A percentile compares a stretch with the other conserved stretches of the same genome.
Evolutionary conservation across 805 yeast species (phyloP).

Genomic region (Saccharomyces kudriavzevii): DNA sequence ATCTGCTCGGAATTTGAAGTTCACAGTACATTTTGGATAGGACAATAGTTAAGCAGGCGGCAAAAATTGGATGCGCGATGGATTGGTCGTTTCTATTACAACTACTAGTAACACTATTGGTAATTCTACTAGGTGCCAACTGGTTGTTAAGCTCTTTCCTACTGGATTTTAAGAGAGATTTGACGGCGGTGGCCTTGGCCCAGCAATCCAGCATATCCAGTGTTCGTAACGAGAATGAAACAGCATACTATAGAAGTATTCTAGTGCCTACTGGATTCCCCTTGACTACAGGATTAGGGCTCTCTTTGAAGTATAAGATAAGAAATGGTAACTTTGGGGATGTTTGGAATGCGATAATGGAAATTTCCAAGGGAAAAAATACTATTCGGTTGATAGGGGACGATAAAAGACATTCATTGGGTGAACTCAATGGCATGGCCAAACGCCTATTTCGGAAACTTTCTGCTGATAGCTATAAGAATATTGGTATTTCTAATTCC

Average conservation of each 20-base stretch:
- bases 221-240: conserved; percentile 58
- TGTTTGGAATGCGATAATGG: conserved; percentile 52
- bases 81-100: conserved; percentile 9
- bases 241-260: conserved; percentile 69
- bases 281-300: conserved; percentile 58
- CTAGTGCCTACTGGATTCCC: conserved; percentile 67
- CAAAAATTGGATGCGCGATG: conserved; percentile 1
- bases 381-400: conserved; percentile 22
- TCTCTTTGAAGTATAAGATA: conserved; percentile 54
- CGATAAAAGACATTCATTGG: conserved; percentile 9
- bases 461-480: conserved; percentile 7
- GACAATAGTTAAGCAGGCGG: background rate
- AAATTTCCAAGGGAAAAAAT: conserved; percentile 13
- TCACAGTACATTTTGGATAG: background rate
- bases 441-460: conserved; percentile 8
- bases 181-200: conserved; percentile 46
- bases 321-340: conserved; percentile 73
- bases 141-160: conserved; percentile 13
- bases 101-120: conserved; percentile 5
- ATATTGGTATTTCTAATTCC: conserved; percentile 26
- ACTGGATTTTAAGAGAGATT: conserved; percentile 38
- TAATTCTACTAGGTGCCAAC: conserved; percentile 8
- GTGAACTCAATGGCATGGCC: conserved; percentile 21
- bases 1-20: background rate
- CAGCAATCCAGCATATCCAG: conserved; percentile 61